Percentiles rank a stretch among this genome's conserved stretches.
These are phyloP conservation scores for Epichloe uncinata DNA, from an alignment of 2,329 filamentous ascomycete genomes.

Conservation along the genomic window DNA sequence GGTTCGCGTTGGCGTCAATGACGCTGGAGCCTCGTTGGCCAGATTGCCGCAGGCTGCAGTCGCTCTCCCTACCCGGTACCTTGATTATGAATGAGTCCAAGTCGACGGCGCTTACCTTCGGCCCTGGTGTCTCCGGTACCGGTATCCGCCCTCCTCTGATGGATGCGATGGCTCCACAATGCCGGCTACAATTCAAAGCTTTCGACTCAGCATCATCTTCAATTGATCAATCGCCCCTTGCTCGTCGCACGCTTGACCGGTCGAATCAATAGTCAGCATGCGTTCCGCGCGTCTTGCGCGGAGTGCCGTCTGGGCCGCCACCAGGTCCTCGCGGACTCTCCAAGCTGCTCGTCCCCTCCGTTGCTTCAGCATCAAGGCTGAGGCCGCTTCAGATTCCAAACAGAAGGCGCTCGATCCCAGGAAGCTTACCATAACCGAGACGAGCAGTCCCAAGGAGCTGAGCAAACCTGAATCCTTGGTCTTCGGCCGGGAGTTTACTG, in stretches of 20 bases:
- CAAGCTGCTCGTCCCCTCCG: constrained; percentile 18
- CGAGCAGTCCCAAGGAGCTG: constrained; percentile 59
- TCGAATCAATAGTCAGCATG: constrained; percentile 11
- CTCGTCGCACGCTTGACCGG: neutral
- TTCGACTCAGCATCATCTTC: neutral
- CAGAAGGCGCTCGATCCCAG: constrained; percentile 62
- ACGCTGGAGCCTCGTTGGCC: constrained; percentile 1
- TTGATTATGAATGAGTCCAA: neutral
- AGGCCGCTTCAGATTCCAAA: constrained; percentile 35
- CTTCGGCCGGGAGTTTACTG: constrained; percentile 85
- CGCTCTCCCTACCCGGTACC: neutral
- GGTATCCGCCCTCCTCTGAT: neutral
- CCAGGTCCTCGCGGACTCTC: constrained; percentile 22
- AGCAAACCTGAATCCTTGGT: constrained; percentile 68
- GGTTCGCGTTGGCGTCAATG: neutral
- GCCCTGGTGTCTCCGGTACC: constrained; percentile 6
- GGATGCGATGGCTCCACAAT: too few relatives aligned
- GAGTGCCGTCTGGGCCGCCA: constrained; percentile 20
- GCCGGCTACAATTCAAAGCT: neutral
- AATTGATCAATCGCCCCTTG: neutral
- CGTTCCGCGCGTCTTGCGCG: constrained; percentile 18
- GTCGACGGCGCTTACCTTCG: constrained; percentile 2
- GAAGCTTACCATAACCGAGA: constrained; percentile 62
- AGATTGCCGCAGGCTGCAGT: neutral
- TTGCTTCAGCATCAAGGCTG: constrained; percentile 39